Conservation (phyloP, 2,329 filamentous ascomycete genomes). For the Fusarium anthophilum region DNA sequence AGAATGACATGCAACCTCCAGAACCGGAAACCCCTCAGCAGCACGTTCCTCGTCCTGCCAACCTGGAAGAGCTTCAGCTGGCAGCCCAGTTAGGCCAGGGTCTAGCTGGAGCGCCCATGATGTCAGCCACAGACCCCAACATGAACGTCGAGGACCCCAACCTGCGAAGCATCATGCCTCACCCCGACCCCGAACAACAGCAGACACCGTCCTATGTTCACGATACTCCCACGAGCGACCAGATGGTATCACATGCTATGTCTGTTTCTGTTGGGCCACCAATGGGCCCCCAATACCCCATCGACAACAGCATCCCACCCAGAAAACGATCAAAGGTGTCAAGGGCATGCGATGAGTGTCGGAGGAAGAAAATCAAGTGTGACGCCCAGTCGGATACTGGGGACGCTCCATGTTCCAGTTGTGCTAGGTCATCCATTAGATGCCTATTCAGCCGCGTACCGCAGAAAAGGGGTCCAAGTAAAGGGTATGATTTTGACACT, state of each 20-base stretch:
- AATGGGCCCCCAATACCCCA: conserved; percentile 50
- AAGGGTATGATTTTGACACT: conserved; percentile 67
- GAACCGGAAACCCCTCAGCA: conserved; percentile 53
- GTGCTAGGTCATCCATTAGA: conserved; percentile 76
- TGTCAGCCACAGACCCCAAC: conserved; percentile 58
- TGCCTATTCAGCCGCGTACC: conserved; percentile 89
- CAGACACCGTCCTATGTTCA: conserved; percentile 50
- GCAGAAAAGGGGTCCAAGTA: conserved; percentile 88
- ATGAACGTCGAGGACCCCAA: conserved; percentile 55
- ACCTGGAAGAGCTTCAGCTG: conserved; percentile 65
- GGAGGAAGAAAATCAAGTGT: conserved; percentile 90
- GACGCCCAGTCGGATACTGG: conserved; percentile 80
- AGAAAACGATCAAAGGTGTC: conserved; percentile 88
- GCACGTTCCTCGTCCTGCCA: conserved; percentile 54
- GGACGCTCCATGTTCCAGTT: conserved; percentile 81
- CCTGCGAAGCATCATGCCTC: conserved; percentile 56
- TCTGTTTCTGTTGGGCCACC: conserved; percentile 50
- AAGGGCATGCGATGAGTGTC: conserved; percentile 87
- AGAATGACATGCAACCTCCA: conserved; percentile 43
- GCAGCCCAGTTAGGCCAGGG: conserved; percentile 67
- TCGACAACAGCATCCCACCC: conserved; percentile 70
- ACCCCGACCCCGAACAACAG: conserved; percentile 52
- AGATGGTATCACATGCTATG: conserved; percentile 50
- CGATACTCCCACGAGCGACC: conserved; percentile 49
- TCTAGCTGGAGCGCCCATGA: conserved; percentile 58